Evolutionary conservation across 495 filamentous ascomycete genomes (phyloP).

Genomic region (Trichoderma orchidacearum): DNA sequence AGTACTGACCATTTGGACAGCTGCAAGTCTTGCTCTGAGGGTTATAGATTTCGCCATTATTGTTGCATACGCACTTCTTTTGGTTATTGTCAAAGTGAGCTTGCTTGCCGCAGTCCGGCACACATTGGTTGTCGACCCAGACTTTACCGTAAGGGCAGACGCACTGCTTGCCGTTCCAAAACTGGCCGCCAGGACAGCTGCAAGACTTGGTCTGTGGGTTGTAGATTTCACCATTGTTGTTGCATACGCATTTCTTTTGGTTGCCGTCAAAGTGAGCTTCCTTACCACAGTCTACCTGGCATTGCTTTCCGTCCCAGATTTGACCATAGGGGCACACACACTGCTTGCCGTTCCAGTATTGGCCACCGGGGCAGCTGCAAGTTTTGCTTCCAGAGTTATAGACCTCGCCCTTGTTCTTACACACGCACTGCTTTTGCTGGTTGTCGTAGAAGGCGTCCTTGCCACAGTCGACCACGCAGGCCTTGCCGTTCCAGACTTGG

Average conservation of each 20-base stretch:
- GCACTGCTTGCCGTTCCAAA: neutral
- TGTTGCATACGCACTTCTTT: slow-evolving; percentile 1
- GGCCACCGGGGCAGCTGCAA: neutral
- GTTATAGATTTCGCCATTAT: neutral
- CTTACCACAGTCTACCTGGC: neutral
- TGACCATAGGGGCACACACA: neutral
- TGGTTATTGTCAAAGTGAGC: neutral
- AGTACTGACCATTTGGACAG: neutral
- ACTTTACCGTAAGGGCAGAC: neutral
- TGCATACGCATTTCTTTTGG: neutral
- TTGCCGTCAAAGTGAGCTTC: neutral
- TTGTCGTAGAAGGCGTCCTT: neutral
- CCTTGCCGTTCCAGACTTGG: neutral
- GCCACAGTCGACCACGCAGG: neutral
- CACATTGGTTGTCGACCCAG: neutral
- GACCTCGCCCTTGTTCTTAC: slow-evolving; percentile 1
- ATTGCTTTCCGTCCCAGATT: neutral
- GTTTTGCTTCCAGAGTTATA: neutral
- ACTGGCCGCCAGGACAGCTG: neutral
- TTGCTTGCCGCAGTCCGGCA: neutral
- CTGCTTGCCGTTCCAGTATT: neutral
- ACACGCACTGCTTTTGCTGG: neutral
- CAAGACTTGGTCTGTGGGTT: neutral
- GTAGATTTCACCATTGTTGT: neutral
- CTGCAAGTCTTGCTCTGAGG: neutral